Evolutionary conservation across 768 basidiomycete species (phyloP).

Genomic region (Lepiota brunneoincarnata): DNA sequence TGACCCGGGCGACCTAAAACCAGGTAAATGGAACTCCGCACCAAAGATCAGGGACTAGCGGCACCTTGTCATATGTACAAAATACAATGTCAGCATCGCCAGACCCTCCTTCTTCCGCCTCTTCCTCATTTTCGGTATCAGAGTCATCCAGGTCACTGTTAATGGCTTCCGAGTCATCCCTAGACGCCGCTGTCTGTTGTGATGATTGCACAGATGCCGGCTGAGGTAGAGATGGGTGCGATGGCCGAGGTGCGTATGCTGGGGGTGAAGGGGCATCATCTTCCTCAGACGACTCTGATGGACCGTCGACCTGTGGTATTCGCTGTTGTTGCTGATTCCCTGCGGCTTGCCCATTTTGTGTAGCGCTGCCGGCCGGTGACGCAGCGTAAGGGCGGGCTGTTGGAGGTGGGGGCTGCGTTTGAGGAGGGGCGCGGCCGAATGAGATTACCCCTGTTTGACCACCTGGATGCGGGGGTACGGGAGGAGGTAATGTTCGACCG

Average conservation of each 20-base stretch:
- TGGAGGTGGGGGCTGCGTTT: too few species aligned
- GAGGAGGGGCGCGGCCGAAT: constrained; percentile 33
- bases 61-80: constrained; percentile 97
- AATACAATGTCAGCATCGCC: constrained; percentile 91
- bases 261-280: constrained; percentile 66
- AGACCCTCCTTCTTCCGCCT: constrained; percentile 71
- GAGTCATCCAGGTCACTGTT: constrained; percentile 97
- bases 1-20: constrained; percentile 90
- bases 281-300: constrained; percentile 64
- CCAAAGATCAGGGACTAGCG: constrained; percentile 14
- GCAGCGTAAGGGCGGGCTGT: too few species aligned
- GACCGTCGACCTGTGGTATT: constrained; percentile 83
- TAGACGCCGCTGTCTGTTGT: constrained; percentile 26
- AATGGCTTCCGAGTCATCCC: constrained; percentile 75
- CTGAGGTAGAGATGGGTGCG: constrained; percentile 78
- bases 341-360: constrained; percentile 13
- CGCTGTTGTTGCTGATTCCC: constrained; percentile 24
- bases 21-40: neutral
- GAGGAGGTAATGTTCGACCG: constrained; percentile 41
- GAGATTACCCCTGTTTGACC: constrained; percentile 60
- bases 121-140: constrained; percentile 84
- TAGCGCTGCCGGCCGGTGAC: constrained; percentile 8
- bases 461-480: constrained; percentile 44
- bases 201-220: constrained; percentile 37
- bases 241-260: constrained; percentile 64